Evolutionary conservation across 2,329 filamentous ascomycete species (phyloP).

Genomic region (Colletotrichum siamense): DNA sequence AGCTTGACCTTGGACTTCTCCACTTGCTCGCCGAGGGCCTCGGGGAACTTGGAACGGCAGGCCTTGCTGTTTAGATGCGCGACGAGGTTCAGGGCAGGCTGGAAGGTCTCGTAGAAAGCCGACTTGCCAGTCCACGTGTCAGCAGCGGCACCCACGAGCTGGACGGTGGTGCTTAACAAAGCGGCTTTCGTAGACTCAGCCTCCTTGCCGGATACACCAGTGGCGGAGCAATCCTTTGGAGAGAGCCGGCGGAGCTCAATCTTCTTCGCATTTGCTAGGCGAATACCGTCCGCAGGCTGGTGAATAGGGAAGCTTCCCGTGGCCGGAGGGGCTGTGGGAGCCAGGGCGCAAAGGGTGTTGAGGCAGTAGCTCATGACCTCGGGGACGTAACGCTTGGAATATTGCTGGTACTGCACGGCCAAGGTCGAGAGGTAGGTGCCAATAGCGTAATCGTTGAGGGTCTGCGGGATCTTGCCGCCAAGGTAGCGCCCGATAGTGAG

Average conservation of each 20-base stretch:
- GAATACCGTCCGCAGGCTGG: constrained; percentile 54
- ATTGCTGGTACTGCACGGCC: constrained; percentile 79
- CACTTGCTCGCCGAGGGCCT: constrained; percentile 42
- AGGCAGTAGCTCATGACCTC: constrained; percentile 84
- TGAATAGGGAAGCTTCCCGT: constrained; percentile 68
- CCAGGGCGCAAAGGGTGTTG: constrained; percentile 73
- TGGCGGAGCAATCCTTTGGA: constrained; percentile 61
- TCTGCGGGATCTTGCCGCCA: constrained; percentile 74
- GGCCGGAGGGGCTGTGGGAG: constrained; percentile 56
- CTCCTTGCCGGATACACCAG: constrained; percentile 28
- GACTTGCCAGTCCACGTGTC: constrained; percentile 76
- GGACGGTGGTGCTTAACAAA: constrained; percentile 66
- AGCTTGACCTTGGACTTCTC: constrained; percentile 52
- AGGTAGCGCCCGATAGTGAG: constrained; percentile 85
- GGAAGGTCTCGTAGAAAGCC: constrained; percentile 81
- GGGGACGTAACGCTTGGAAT: constrained; percentile 87
- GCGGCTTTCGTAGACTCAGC: constrained; percentile 53
- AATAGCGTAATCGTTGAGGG: constrained; percentile 69
- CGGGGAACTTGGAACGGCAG: constrained; percentile 56
- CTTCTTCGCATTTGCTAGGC: constrained; percentile 51
- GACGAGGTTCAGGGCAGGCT: constrained; percentile 64
- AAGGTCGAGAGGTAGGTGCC: constrained; percentile 84
- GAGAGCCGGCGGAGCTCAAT: constrained; percentile 56
- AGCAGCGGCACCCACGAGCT: constrained; percentile 71
- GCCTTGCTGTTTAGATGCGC: constrained; percentile 63